phyloP scores from a whole-genome alignment of 495 filamentous ascomycete species.

The Aspergillus heteromorphus region DNA sequence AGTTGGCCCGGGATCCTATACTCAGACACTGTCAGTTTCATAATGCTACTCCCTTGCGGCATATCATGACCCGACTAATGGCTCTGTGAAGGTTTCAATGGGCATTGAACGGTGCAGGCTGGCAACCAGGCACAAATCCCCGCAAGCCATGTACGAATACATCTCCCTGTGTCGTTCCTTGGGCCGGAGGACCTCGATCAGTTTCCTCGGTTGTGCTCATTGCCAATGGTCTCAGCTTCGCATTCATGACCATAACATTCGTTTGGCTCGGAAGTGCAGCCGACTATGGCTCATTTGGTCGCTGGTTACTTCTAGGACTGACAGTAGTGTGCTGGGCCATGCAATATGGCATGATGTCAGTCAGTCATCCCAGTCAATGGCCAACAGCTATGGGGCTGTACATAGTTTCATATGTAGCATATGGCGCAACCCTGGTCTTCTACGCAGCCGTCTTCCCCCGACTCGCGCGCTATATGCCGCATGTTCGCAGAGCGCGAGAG shows the following conservation, averaged over 20 bases:
- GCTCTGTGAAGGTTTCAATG: constrained; percentile 35
- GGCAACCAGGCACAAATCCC: constrained; percentile 38
- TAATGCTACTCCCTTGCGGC: neutral
- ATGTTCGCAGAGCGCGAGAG: constrained; percentile 42
- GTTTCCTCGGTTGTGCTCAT: constrained; percentile 44
- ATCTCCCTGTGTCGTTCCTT: constrained; percentile 42
- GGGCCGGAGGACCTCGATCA: constrained; percentile 39
- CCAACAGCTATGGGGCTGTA: constrained; percentile 45
- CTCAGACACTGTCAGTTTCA: constrained; percentile 35
- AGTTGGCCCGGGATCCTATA: constrained; percentile 44
- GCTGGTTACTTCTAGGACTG: constrained; percentile 43
- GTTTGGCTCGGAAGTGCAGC: constrained; percentile 45
- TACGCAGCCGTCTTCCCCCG: constrained; percentile 47
- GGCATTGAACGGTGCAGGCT: constrained; percentile 39
- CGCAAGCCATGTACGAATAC: constrained; percentile 34
- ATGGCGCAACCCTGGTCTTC: constrained; percentile 45
- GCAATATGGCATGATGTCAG: constrained; percentile 43
- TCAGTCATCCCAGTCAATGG: constrained; percentile 42
- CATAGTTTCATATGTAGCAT: constrained; percentile 42
- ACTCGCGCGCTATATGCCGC: constrained; percentile 42
- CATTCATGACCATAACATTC: constrained; percentile 47
- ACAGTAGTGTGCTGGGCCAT: constrained; percentile 45
- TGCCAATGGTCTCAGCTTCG: constrained; percentile 47
- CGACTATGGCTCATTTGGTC: constrained; percentile 46
- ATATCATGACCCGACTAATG: neutral